Evolutionary conservation across 2,329 filamentous ascomycete genomes (phyloP), one percentile per base, ranked within the genome.

Genomic region (Fusarium sp.): DNA sequence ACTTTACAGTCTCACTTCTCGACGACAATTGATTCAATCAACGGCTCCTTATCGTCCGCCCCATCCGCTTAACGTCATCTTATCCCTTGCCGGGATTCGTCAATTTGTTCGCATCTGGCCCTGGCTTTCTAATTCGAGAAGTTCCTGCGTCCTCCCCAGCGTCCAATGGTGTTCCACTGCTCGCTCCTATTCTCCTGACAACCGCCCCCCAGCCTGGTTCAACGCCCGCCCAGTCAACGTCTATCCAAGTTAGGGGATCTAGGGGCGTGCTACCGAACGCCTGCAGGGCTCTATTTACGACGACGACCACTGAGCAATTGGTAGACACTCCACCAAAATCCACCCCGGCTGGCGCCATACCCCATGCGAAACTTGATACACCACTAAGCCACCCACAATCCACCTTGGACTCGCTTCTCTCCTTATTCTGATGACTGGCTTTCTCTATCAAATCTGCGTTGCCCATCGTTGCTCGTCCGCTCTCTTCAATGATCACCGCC

Each of bases 381-480:
- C 63, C 63, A 63, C 66, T 68, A 68, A 42, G 64, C 72, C 63
- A 66, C 66, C 63, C 65, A 69, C 68, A 69, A 66, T 71, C 68
- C 71, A 71, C 65, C 66, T 64, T 57, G 66, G 66, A 70, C 69
- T 73, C 70, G 72, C 72, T 49, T 73, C 76, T 74, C 75, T 70
- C 77, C 75, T 76, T 77, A 77, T 71, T 75, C 72, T 72, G 84
- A 88, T 88, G 87, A 86, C 83, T 78, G 82, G 81, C 77, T 84
- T 83, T 78, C 82, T 87, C 70, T 78, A 87, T 66, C 81, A 83
- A 79, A 81, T 86, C 73, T 88, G 86, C 79, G 83, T 84, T 78
- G 80, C 83, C 75, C 84, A 85, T 80, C 83, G 84, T 77, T 85
- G 81, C 78, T 84, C 84, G 76, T 82, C 81, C 80, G 77, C 83